phyloP scores from a whole-genome alignment of 2,329 filamentous ascomycete species.

The Rutstroemia sp. region DNA sequence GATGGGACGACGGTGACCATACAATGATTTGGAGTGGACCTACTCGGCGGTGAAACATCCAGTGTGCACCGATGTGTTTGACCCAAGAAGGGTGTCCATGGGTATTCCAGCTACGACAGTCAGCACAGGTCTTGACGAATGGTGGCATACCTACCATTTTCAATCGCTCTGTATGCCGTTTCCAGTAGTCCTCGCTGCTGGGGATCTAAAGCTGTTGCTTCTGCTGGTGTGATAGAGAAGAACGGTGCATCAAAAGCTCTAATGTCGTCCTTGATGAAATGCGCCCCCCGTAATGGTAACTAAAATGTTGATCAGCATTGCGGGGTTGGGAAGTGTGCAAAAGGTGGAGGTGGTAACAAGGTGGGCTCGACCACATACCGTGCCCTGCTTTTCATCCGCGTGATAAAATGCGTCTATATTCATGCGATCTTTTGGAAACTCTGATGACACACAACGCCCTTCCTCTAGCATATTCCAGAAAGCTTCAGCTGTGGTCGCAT shows the following conservation, averaged over 20 bases:
- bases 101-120: conserved; percentile 7
- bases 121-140: not conserved
- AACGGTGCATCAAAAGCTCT: conserved; percentile 18
- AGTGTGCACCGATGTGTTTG: conserved; percentile 38
- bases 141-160: conserved; percentile 20
- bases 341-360: not conserved
- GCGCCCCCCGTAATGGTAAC: not conserved
- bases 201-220: conserved; percentile 33
- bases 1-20: not conserved
- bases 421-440: conserved; percentile 22
- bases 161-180: conserved; percentile 20
- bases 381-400: not conserved
- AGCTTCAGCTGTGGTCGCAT: conserved; percentile 36
- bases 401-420: conserved; percentile 14
- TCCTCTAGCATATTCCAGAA: conserved; percentile 43
- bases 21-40: not conserved
- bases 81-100: conserved; percentile 3
- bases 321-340: not conserved
- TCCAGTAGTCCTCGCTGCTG: conserved; percentile 47
- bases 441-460: conserved; percentile 40
- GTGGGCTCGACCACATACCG: not conserved
- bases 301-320: not conserved
- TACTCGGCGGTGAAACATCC: conserved; percentile 35
- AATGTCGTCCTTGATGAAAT: conserved; percentile 12
- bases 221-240: conserved; percentile 15